Evolutionary conservation across 208 protist species (phyloP), one percentile per base, ranked within the genome.

Genomic region (Leishmania tarentolae): DNA sequence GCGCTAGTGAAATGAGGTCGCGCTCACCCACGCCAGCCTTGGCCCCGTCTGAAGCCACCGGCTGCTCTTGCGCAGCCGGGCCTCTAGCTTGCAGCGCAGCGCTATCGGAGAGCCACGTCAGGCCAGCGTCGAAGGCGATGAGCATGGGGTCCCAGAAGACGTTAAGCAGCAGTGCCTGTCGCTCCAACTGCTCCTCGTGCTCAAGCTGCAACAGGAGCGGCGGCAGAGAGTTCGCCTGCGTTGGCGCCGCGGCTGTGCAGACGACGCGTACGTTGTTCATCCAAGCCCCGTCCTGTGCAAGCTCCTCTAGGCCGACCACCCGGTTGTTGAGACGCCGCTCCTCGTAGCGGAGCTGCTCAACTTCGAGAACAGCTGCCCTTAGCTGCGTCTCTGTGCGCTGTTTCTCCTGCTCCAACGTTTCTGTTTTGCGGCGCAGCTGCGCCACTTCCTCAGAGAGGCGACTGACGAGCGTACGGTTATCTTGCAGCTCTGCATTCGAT

Each of bases 41-140:
- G 74, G 21, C 52, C 24, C 53, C 28, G 35, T 19, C 74, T 77
- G 35, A 2, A 3, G 74, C 74, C 56, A 31, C 56, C 21, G 53
- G 78, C 35, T 74, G 61, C 46, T 53, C 42, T 68, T 79, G 37
- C 76, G 73, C 52, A 31, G 47, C n/a, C 6, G n/a, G 42, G 63
- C 66, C 69, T 47, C 52, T 80, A 53, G 80, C 35, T 50, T 81
- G 75, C 44, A 88, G 77, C 24, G 84, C 72, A 13, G 88, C 82
- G 57, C 78, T 83, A 66, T 95, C 92, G 17, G 81, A 83, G 35
- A 96, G 63, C 93, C 94, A 97, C 69, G 92, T 93, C 42, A 96
- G 79, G 44, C 94, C 94, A 15, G 94, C 94, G 83, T 97, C 94
- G 69, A 96, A 93, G 78, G 94, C 94, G 50, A 96, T 93, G 74